These are phyloP conservation scores for Diplosphaera chodatii DNA, from an alignment of 139 green algal species.

Conservation along the genomic window DNA sequence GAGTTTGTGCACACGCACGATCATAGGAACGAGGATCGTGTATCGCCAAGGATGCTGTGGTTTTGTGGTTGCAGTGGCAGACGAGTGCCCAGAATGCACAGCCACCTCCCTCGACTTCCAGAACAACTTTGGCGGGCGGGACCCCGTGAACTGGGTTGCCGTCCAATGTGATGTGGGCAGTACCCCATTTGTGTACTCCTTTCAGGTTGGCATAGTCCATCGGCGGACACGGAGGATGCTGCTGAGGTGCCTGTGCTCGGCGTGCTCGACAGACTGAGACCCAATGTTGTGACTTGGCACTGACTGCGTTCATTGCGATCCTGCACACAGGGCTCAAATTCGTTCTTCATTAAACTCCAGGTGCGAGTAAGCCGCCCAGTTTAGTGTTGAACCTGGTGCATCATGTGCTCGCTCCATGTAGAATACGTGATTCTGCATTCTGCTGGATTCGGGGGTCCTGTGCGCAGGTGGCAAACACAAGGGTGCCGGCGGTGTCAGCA, in stretches of 20 bases:
- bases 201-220: background rate
- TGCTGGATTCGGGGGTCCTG: too few species aligned
- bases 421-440: too few species aligned
- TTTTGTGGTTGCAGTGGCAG: background rate
- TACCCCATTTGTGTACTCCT: background rate
- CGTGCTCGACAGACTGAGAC: too few species aligned
- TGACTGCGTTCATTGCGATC: background rate
- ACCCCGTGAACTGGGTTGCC: background rate
- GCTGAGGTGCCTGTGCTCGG: too few species aligned
- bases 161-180: background rate
- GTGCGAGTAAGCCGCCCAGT: too few species aligned
- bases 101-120: background rate
- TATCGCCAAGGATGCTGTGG: too few species aligned
- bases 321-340: background rate
- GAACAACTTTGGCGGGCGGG: background rate
- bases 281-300: too few species aligned
- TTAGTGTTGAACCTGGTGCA: too few species aligned
- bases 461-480: background rate
- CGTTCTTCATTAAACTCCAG: background rate
- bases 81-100: background rate
- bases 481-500: background rate
- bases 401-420: too few species aligned
- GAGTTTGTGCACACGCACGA: too few species aligned
- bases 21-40: too few species aligned
- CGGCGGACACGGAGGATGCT: too few species aligned